phyloP scores from a whole-genome alignment of 2,329 filamentous ascomycete species.

The Cladophialophora immunda region DNA sequence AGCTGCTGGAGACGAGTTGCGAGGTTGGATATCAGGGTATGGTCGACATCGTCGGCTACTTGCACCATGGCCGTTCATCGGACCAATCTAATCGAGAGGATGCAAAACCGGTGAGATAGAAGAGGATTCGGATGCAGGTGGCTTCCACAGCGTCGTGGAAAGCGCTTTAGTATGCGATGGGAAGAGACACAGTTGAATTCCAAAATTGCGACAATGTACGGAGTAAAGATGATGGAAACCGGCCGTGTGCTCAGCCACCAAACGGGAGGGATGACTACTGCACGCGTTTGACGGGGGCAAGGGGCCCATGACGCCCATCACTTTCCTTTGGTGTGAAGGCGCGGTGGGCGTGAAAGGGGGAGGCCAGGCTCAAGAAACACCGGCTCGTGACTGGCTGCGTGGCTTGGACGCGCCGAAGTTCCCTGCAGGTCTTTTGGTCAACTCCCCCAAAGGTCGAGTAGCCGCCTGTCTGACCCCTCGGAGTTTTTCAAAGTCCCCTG shows the following conservation, averaged over 20 bases:
- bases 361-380: constrained; percentile 15
- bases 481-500: neutral
- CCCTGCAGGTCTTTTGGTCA: constrained; percentile 19
- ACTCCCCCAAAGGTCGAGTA: neutral
- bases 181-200: constrained; percentile 4
- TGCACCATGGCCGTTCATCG: constrained; percentile 26
- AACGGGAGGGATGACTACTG: constrained; percentile 20
- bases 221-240: constrained; percentile 8
- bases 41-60: constrained; percentile 23
- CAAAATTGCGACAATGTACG: neutral
- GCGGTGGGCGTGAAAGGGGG: too few species aligned
- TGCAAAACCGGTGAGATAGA: constrained; percentile 16
- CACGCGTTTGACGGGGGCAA: constrained; percentile 8
- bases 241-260: constrained; percentile 22
- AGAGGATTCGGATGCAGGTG: constrained; percentile 11
- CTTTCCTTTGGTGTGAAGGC: neutral
- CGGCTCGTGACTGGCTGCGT: constrained; percentile 11
- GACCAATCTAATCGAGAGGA: constrained; percentile 6
- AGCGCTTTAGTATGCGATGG: constrained; percentile 16
- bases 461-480: constrained; percentile 2
- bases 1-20: constrained; percentile 19
- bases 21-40: constrained; percentile 27
- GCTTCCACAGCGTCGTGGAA: constrained; percentile 15
- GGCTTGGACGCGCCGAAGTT: constrained; percentile 7
- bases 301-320: neutral